Conservation (phyloP, 1,139 yeast genomes). For the Yamadazyma spencermartinsiae region DNA sequence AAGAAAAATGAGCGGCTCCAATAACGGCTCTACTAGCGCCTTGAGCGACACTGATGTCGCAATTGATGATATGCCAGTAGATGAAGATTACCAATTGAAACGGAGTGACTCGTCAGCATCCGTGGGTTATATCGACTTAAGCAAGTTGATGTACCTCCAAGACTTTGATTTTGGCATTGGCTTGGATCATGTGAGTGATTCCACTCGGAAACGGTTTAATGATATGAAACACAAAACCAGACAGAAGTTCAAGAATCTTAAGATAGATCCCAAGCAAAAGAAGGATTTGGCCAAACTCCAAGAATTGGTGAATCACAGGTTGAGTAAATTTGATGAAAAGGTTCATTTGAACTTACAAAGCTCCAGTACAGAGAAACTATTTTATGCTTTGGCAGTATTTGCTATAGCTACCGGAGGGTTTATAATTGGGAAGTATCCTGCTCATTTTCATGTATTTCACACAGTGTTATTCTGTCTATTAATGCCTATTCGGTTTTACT, state of each 20-base stretch:
- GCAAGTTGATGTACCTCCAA: slow-evolving; percentile 36
- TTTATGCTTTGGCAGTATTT: slow-evolving; percentile 74
- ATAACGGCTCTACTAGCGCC: neutral
- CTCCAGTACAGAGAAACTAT: slow-evolving; percentile 75
- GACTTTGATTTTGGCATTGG: slow-evolving; percentile 50
- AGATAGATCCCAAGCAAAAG: slow-evolving; percentile 17
- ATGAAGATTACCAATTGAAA: slow-evolving; percentile 10
- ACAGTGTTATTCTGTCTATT: slow-evolving; percentile 59
- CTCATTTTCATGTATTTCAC: slow-evolving; percentile 74
- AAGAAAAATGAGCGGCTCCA: neutral
- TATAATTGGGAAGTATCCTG: slow-evolving; percentile 76
- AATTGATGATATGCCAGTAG: slow-evolving; percentile 6
- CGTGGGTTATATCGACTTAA: slow-evolving; percentile 38
- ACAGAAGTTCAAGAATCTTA: slow-evolving; percentile 28
- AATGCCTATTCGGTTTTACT: slow-evolving; percentile 83
- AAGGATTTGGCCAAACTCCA: slow-evolving; percentile 32
- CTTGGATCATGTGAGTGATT: slow-evolving; percentile 36
- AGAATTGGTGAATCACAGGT: slow-evolving; percentile 33
- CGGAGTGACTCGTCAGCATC: slow-evolving; percentile 38
- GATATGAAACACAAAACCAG: slow-evolving; percentile 40
- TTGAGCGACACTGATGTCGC: slow-evolving; percentile 3
- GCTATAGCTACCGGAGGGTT: slow-evolving; percentile 72
- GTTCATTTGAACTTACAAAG: slow-evolving; percentile 51
- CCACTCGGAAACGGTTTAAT: slow-evolving; percentile 36
- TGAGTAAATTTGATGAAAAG: slow-evolving; percentile 59